Evolutionary conservation across 257 asterid species (phyloP).

Genomic region (Mentha longifolia): DNA sequence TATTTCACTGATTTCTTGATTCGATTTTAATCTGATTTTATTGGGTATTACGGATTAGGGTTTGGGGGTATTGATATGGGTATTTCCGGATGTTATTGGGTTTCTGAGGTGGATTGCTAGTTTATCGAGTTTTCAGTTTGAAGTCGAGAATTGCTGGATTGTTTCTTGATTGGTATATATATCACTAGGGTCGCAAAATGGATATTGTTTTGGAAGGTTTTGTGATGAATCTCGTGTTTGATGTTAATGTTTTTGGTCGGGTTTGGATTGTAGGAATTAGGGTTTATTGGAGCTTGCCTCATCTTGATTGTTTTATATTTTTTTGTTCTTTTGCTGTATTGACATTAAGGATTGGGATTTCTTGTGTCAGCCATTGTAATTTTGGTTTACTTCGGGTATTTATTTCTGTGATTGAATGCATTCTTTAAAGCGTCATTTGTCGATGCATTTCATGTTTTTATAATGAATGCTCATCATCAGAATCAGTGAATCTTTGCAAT

Average conservation of each 20-base stretch:
- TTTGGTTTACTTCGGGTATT: neutral
- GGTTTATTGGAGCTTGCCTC: slow-evolving; percentile 44
- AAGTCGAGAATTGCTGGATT: slow-evolving; percentile 29
- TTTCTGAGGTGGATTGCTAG: slow-evolving; percentile 28
- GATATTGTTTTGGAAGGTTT: slow-evolving; percentile 20
- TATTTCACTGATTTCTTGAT: slow-evolving; percentile 29
- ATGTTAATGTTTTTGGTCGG: slow-evolving; percentile 15
- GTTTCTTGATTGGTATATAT: slow-evolving; percentile 13
- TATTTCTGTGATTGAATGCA: slow-evolving; percentile 25
- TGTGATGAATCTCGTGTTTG: slow-evolving; percentile 21
- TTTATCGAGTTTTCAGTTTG: slow-evolving; percentile 33
- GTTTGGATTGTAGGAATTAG: slow-evolving; percentile 36
- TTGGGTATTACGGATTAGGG: slow-evolving; percentile 42
- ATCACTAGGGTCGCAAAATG: slow-evolving; percentile 17
- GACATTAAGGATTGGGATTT: slow-evolving; percentile 30
- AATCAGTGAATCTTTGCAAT: neutral
- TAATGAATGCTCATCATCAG: neutral
- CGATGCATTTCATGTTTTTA: neutral
- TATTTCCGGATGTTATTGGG: slow-evolving; percentile 24
- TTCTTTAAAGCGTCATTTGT: neutral
- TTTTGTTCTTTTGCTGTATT: neutral
- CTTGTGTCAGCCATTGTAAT: slow-evolving; percentile 3
- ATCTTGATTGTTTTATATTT: slow-evolving; percentile 23
- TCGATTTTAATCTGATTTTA: slow-evolving; percentile 6
- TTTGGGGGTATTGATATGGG: slow-evolving; percentile 34